A percentile compares a stretch with the other conserved stretches of the same genome.
These are phyloP conservation scores for Beta corolliflora DNA, from an alignment of 179 eudicot genomes.

Conservation along the genomic window DNA sequence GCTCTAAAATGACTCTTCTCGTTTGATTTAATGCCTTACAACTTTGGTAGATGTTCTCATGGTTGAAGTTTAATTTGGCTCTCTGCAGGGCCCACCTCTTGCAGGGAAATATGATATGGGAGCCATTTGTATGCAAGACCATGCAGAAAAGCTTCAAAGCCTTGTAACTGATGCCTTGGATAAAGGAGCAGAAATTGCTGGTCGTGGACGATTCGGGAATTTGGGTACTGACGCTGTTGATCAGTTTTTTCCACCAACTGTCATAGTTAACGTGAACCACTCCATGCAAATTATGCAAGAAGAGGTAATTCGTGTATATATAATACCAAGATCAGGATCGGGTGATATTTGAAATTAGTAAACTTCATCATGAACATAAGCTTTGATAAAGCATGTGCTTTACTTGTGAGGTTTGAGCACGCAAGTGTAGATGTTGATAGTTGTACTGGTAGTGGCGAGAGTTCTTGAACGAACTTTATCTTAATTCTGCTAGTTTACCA, in stretches of 20 bases:
- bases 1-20: not conserved
- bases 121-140: constrained; percentile 98
- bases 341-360: not conserved
- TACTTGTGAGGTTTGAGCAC: not conserved
- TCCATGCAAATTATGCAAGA: constrained; percentile 95
- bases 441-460: not conserved
- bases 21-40: not conserved
- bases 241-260: constrained; percentile 97
- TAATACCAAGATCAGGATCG: not conserved
- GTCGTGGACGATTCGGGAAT: constrained; percentile 93
- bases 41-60: not conserved
- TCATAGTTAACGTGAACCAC: constrained; percentile 81
- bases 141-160: constrained; percentile 90
- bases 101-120: constrained; percentile 97
- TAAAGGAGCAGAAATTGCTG: constrained; percentile 92
- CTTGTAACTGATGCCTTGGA: constrained; percentile 90
- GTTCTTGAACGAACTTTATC: not conserved
- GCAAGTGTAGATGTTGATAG: not conserved
- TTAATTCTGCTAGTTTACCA: not conserved
- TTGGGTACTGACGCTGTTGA: constrained; percentile 95
- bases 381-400: not conserved
- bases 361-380: not conserved
- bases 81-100: constrained; percentile 91
- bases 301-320: constrained; percentile 57
- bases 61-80: constrained; percentile 12